These are phyloP conservation scores for Maudiozyma humilis DNA, from an alignment of 1,139 yeast species.

Conservation along the genomic window DNA sequence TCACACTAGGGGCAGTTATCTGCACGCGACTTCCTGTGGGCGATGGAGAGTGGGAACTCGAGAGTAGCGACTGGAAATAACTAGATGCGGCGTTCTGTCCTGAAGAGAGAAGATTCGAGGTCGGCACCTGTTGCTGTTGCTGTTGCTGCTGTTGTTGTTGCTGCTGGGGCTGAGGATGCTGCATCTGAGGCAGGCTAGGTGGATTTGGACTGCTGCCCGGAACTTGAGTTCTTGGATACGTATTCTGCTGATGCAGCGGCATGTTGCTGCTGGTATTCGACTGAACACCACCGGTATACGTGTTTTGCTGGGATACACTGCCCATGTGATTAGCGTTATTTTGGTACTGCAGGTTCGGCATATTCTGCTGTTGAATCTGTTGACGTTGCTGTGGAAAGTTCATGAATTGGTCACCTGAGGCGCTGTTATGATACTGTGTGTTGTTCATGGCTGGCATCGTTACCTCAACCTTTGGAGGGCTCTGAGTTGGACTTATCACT, in stretches of 20 bases:
- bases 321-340: background rate
- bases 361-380: slow-evolving; percentile 8
- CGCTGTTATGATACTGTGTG: slow-evolving; percentile 6
- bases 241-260: slow-evolving; percentile 7
- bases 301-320: slow-evolving; percentile 1
- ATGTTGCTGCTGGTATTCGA: background rate
- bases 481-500: background rate
- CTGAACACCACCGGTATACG: background rate
- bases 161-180: background rate
- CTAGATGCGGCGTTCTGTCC: slow-evolving; percentile 19
- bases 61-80: slow-evolving; percentile 22
- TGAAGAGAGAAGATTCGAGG: slow-evolving; percentile 15
- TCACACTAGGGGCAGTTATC: slow-evolving; percentile 2
- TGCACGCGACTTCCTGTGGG: slow-evolving; percentile 19
- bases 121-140: slow-evolving; percentile 2
- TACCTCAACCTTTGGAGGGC: background rate
- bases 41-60: slow-evolving; percentile 19
- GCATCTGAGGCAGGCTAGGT: background rate
- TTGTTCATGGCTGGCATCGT: background rate
- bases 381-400: slow-evolving; percentile 11
- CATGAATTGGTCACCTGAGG: slow-evolving; percentile 9
- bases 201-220: background rate
- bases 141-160: slow-evolving; percentile 13
- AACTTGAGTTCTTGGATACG: slow-evolving; percentile 1
- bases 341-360: background rate